Evolutionary conservation across 768 basidiomycete species (phyloP), one percentile per base, ranked within the genome.

Genomic region (Chalciporus piperatus): DNA sequence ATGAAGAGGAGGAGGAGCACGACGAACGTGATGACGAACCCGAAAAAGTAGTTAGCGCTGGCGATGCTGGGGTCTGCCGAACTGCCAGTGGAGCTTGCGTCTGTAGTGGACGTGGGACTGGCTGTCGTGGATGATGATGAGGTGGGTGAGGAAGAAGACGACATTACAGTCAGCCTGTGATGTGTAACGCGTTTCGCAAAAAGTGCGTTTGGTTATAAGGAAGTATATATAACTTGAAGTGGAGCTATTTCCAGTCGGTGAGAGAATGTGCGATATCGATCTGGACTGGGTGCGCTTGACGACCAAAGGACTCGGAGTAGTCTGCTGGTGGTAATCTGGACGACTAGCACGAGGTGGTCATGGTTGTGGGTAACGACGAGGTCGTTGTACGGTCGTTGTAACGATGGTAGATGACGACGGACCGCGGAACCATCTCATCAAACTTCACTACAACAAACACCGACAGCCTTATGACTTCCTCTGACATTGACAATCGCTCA

Each of bases 1-100:
- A 81, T 66, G 47, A 82, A 81, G 43, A 82, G 61, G 41, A 82
- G 66, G 25, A 83, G 59, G 42, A 69, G 59, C 23, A 64, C 58
- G 56, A 68, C 56, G 48, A 69, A 69, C 35, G 66, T 68, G 54
- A 70, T 55, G 42, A 70, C 54, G 52, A 69, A 70, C 22, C 67
- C 67, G 40, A 69, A 69, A 47, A 69, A 68, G 40, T 69, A 69
- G 60, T 64, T 70, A 52, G 60, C 52, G 19, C 52, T 56, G 0
- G 60, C 51, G 39, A 54, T 50, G 37, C 32, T 47, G 20, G 59
- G 3, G 14, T n/a, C n/a, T n/a, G n/a, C n/a, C n/a, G 35, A 37
- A 6, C 28, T 30, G 28, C 22, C 22, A 32, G 13, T 0, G 51
- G 22, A 8, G 19, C 22, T 22, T 7, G 51, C 16, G 35, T 16